Base-by-base conservation (phyloP, 208 protist genomes). In the Crithidia brevicula region DNA sequence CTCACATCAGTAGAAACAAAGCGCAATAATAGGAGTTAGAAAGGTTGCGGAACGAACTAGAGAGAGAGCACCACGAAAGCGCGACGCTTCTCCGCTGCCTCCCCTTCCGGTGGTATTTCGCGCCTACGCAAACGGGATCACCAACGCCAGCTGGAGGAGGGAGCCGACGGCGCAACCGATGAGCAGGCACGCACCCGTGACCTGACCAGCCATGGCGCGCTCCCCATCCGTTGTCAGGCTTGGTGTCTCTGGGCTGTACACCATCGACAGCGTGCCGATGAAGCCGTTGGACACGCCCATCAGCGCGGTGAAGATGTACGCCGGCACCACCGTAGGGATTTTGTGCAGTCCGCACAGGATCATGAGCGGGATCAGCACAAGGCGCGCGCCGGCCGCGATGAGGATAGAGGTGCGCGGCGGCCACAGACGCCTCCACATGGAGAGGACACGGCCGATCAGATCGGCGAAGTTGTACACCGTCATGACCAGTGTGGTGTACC, bases 401-500 rank as follows among this genome's bases (percentile, higher is more conserved):
- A 89, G 20, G 34, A 85, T 60, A 13, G 72, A 56, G 13, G 56
- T 65, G 27, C 80, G 71, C n/a, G 78, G 56, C 30, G 74, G 62
- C 83, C 82, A 89, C 47, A 92, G 57, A 0, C 25, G 42, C 69
- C 71, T 86, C 69, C 76, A 80, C 59, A 88, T 74, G 42, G 71
- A 77, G 20, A 70, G 5, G 18, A 82, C 15, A 23, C 91, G 83
- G 0, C 88, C 91, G 10, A 79, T 23, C 2, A 90, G 71, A 52
- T 96, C 91, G 23, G 65, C 36, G 31, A 83, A 74, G 79, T 94
- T 96, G 81, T 83, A 93, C 4, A 81, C 59, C 5, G 85, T 72
- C 64, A 96, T 81, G 47, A 93, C 73, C 52, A 83, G 74, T 7
- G 89, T 92, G 20, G 84, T 87, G 77, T 81, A 96, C 86, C 88